phyloP scores from a whole-genome alignment of 352 stramenopile genomes.

The Pythium aristosporum region DNA sequence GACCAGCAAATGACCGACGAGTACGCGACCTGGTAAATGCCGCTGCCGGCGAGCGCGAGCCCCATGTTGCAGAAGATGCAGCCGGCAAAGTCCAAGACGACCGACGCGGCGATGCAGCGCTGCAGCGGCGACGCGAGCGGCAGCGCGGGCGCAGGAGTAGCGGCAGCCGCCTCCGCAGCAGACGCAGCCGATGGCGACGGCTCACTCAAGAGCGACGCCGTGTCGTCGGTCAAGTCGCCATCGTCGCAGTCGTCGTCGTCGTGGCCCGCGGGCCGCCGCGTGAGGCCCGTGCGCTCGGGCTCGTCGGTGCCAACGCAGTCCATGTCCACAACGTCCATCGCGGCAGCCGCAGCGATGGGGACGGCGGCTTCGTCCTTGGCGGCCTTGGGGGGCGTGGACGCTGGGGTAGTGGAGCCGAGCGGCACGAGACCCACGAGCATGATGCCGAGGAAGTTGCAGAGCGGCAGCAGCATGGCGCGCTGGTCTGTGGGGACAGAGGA shows the following conservation, averaged over 20 bases:
- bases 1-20: slow-evolving; percentile 89
- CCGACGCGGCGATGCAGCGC: slow-evolving; percentile 62
- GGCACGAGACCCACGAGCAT: slow-evolving; percentile 81
- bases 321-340: slow-evolving; percentile 12
- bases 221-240: slow-evolving; percentile 21
- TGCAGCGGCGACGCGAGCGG: slow-evolving; percentile 57
- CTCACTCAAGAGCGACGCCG: slow-evolving; percentile 2
- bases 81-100: slow-evolving; percentile 79
- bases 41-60: slow-evolving; percentile 78
- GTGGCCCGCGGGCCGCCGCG: slow-evolving; percentile 29
- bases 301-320: slow-evolving; percentile 19
- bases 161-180: no score
- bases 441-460: slow-evolving; percentile 87
- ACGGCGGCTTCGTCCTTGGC: not conserved
- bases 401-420: slow-evolving; percentile 12
- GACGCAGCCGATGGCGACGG: not conserved
- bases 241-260: slow-evolving; percentile 20
- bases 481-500: slow-evolving; percentile 36
- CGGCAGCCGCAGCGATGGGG: not conserved
- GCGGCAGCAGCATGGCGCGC: slow-evolving; percentile 79
- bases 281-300: slow-evolving; percentile 39
- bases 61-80: slow-evolving; percentile 86
- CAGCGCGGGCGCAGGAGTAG: slow-evolving; percentile 29
- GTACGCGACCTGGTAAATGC: slow-evolving; percentile 83
- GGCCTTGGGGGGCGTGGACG: not conserved